Percentiles rank a stretch among this genome's conserved stretches.
phyloP scores from a whole-genome alignment of 768 basidiomycete species.

The Tricholoma hemisulphureum region DNA sequence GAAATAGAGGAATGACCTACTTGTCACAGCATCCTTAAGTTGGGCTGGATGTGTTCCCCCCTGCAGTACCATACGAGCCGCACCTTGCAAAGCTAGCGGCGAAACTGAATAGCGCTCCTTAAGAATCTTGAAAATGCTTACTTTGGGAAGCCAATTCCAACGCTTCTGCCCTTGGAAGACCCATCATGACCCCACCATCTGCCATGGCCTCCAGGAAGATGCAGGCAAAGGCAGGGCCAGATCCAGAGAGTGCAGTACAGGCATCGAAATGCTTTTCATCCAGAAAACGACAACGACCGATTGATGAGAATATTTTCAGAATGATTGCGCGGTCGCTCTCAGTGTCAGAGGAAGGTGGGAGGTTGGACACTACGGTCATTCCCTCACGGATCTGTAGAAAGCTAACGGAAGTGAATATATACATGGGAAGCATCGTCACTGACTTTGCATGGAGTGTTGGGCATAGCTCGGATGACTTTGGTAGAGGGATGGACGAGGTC shows the following conservation, averaged over 20 bases:
- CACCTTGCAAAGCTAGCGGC: constrained; percentile 84
- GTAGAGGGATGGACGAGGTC: constrained; percentile 75
- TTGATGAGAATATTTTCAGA: constrained; percentile 93
- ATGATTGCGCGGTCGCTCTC: constrained; percentile 71
- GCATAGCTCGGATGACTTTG: constrained; percentile 93
- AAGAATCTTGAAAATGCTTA: constrained; percentile 34
- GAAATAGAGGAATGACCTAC: constrained; percentile 44
- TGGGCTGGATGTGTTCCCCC: constrained; percentile 90
- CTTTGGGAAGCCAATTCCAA: constrained; percentile 95
- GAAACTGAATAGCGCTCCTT: constrained; percentile 2
- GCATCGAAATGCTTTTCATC: constrained; percentile 99
- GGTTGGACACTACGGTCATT: constrained; percentile 90
- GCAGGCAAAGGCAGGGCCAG: constrained; percentile 95
- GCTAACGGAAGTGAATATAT: not conserved
- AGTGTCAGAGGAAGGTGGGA: constrained; percentile 51
- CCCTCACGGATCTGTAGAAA: constrained; percentile 87
- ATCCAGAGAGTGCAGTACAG: constrained; percentile 93
- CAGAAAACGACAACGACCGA: constrained; percentile 92
- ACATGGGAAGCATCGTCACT: constrained; percentile 14
- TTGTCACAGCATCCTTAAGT: constrained; percentile 96
- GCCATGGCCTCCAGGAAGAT: constrained; percentile 98
- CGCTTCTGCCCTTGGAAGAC: constrained; percentile 89
- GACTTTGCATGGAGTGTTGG: constrained; percentile 96
- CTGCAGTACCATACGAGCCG: constrained; percentile 92
- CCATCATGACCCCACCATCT: constrained; percentile 99